Percentiles rank a stretch among this genome's conserved stretches.
Conservation (phyloP, 1,139 yeast genomes). For the Yamadazyma siamensis region DNA sequence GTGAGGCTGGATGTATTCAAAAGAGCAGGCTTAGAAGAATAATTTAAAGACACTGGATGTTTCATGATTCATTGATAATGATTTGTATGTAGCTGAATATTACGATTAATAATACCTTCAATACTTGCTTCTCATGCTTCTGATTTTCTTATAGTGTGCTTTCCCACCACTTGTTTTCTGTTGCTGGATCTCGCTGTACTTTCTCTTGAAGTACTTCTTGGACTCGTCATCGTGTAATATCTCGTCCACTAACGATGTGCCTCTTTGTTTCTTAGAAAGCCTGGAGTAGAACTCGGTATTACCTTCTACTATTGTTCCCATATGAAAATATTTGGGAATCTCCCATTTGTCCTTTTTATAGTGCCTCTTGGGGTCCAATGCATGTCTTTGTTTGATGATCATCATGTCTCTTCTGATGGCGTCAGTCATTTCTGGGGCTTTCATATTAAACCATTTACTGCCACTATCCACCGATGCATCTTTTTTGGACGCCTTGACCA, state of each 20-base stretch:
- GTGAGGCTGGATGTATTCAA: conserved; percentile 48
- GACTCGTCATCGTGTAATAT: conserved; percentile 70
- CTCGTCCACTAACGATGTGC: conserved; percentile 77
- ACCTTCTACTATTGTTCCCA: conserved; percentile 86
- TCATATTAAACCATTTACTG: conserved; percentile 78
- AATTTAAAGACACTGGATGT: conserved; percentile 2
- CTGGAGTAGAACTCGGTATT: conserved; percentile 76
- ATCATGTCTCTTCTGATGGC: conserved; percentile 72
- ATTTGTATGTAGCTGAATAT: background rate
- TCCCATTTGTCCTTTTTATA: conserved; percentile 86
- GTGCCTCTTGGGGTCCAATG: conserved; percentile 92
- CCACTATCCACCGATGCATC: conserved; percentile 38
- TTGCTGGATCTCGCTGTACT: conserved; percentile 74
- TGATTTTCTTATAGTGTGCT: conserved; percentile 62
- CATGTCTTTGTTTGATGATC: conserved; percentile 80
- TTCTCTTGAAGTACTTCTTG: conserved; percentile 77
- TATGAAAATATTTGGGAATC: conserved; percentile 77
- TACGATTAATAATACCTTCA: conserved; percentile 10
- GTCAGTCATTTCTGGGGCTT: conserved; percentile 74
- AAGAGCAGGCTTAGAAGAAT: conserved; percentile 44
- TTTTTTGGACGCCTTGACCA: conserved; percentile 15
- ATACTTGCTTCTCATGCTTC: conserved; percentile 57
- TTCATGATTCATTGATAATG: too few relatives aligned
- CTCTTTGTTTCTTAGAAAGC: conserved; percentile 67
- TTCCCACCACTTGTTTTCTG: conserved; percentile 75